A percentile compares a stretch with the other conserved stretches of the same genome.
Conservation (phyloP, 1,139 yeast species). For the Lodderomyces jiufengensis region DNA sequence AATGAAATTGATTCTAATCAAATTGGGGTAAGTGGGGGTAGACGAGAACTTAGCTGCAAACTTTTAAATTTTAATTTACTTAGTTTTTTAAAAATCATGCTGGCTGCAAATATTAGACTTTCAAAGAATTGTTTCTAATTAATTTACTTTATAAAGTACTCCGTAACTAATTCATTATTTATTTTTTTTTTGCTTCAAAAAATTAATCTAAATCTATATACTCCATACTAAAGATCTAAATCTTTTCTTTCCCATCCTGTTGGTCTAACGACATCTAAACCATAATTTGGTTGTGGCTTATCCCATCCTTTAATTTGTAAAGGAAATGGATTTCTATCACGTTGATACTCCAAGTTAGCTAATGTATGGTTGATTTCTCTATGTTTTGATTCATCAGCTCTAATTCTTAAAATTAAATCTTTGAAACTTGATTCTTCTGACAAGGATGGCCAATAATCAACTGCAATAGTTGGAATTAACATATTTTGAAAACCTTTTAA, state of each 20-base stretch:
- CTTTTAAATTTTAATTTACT: too few relatives aligned
- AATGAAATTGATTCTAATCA: too few relatives aligned
- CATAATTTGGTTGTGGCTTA: slow-evolving; percentile 55
- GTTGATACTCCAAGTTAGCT: slow-evolving; percentile 54
- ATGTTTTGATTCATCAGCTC: slow-evolving; percentile 70
- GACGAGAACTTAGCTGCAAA: too few relatives aligned
- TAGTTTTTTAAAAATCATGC: too few relatives aligned
- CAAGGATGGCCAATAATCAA: slow-evolving; percentile 58
- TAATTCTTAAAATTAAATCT: slow-evolving; percentile 56
- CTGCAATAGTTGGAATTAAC: slow-evolving; percentile 56
- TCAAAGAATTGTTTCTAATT: too few relatives aligned
- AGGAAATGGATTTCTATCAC: slow-evolving; percentile 70
- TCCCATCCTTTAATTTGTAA: slow-evolving; percentile 33
- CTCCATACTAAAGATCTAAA: slow-evolving; percentile 17
- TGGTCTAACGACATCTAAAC: slow-evolving; percentile 43
- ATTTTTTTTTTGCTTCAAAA: too few relatives aligned
- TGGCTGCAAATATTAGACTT: too few relatives aligned
- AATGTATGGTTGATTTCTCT: slow-evolving; percentile 75
- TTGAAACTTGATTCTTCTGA: slow-evolving; percentile 49
- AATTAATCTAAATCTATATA: too few relatives aligned
- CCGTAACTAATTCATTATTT: too few relatives aligned
- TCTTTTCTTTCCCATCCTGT: slow-evolving; percentile 69
- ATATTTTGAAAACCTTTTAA: slow-evolving; percentile 46
- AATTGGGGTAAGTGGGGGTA: too few relatives aligned
- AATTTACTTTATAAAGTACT: too few relatives aligned